These are phyloP conservation scores for Mesembryanthemum crystallinum DNA, from an alignment of 148 eudicot genomes.

Conservation along the genomic window DNA sequence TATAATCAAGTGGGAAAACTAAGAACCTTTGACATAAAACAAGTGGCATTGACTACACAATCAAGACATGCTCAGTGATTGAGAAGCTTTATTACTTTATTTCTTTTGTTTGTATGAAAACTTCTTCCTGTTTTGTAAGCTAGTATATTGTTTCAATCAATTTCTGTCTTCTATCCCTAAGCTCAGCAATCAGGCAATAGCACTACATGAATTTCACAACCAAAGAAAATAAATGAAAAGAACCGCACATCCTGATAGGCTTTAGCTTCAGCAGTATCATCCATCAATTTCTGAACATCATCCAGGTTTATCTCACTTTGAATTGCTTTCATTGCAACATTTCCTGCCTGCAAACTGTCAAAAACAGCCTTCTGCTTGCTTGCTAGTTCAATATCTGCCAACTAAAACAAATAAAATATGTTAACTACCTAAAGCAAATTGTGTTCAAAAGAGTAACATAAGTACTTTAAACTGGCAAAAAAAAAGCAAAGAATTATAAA, in stretches of 20 bases:
- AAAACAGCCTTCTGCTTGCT: constrained; percentile 97
- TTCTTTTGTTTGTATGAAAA: neutral
- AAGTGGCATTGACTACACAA: neutral
- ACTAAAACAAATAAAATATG: constrained; percentile 43
- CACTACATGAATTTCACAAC: neutral
- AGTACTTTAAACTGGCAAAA: neutral
- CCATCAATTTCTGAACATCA: constrained; percentile 96
- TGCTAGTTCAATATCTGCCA: constrained; percentile 96
- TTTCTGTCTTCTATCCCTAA: neutral
- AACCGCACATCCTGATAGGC: constrained; percentile 92
- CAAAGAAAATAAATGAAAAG: neutral
- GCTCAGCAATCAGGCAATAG: neutral
- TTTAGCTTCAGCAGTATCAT: constrained; percentile 96
- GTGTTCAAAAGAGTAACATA: neutral
- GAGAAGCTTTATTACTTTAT: neutral
- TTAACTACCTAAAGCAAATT: neutral
- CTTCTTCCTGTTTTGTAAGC: neutral
- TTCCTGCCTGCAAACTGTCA: constrained; percentile 88
- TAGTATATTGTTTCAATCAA: neutral
- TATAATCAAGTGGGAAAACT: neutral
- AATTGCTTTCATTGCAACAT: constrained; percentile 80
- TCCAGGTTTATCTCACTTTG: constrained; percentile 90
- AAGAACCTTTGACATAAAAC: neutral
- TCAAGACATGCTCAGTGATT: neutral
- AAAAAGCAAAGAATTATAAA: neutral